These are phyloP conservation scores for Suhomyces canberraensis DNA, from an alignment of 805 yeast genomes.

Conservation along the genomic window DNA sequence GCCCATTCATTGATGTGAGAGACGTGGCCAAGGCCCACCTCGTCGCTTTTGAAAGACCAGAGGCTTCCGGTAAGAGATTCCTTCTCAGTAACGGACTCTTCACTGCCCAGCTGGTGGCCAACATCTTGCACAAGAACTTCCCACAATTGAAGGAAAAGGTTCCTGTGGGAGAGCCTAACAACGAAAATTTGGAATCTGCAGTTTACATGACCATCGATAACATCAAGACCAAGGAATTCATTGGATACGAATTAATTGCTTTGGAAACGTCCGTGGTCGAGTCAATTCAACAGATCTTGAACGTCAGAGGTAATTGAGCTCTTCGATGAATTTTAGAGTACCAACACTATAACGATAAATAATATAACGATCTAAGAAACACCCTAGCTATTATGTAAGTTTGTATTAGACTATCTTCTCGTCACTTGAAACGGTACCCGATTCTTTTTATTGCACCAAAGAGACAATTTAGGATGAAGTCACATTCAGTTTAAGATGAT, in stretches of 20 bases:
- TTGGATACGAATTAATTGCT: conserved; percentile 19
- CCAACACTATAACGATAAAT: too few relatives aligned
- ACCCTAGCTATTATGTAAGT: too few relatives aligned
- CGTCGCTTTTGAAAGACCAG: conserved; percentile 11
- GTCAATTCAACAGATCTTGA: conserved; percentile 16
- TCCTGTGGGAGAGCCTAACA: conserved; percentile 40
- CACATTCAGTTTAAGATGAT: too few relatives aligned
- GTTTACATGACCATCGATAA: conserved; percentile 8
- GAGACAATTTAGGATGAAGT: too few relatives aligned
- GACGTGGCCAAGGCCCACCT: conserved; percentile 15
- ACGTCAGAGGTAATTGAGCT: conserved; percentile 54
- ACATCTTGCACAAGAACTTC: conserved; percentile 35
- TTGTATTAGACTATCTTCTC: too few relatives aligned
- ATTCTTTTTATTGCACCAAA: too few relatives aligned
- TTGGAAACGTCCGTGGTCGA: conserved; percentile 23
- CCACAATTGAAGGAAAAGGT: conserved; percentile 43
- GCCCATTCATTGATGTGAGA: conserved; percentile 18
- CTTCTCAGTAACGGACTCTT: conserved; percentile 20
- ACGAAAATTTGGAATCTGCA: conserved; percentile 5
- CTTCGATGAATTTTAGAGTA: too few relatives aligned
- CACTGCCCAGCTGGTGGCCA: conserved; percentile 26
- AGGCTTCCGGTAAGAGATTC: conserved; percentile 25
- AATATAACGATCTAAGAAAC: too few relatives aligned
- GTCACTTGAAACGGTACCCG: too few relatives aligned
- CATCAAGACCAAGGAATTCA: conserved; percentile 15